Evolutionary conservation across 495 filamentous ascomycete genomes (phyloP), one percentile per base, ranked within the genome.

Genomic region (Penicillium lagena): DNA sequence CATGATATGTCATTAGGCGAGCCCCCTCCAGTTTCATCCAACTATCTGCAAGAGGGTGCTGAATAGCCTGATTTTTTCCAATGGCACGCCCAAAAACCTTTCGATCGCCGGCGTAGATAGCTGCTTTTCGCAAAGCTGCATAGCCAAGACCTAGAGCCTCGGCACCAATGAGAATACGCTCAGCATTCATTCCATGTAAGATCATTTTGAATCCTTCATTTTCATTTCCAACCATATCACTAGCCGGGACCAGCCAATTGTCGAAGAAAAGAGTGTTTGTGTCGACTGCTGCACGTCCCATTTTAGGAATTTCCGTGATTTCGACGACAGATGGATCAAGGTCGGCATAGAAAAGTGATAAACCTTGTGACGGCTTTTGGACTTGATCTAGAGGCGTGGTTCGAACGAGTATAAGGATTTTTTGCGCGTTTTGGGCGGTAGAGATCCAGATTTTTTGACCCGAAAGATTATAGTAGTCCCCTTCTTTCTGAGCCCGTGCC

Each of bases 371-470:
- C 2, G 80, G 68, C 60, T 82, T 87, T 43, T 70, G 66, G 1
- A 83, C 77, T 43, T 84, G 73, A 43, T 86, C 78, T 2, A 81
- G 57, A 0, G 84, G 77, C 4, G 81, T 84, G 0, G 86, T 89
- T 11, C 87, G 77, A 9, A 87, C 86, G 0, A 93, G 71, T 1
- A 90, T 68, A 7, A 90, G 79, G 85, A 90, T 89, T 52, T 84
- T 86, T 5, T 69, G 67, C 1, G 86, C 86, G 7, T 87, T 81
- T 58, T 90, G 84, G 4, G 86, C 87, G 43, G 76, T 86, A 2
- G 85, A 82, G 32, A 89, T 90, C 86, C 86, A 88, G 48, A 89
- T 89, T 69, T 90, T 90, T 56, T 89, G 86, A 0, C 86, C 86
- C 0, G 76, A 72, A 10, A 91, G 70, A 0, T 59, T 66, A 64